These are phyloP conservation scores for Prinsepia uniflora DNA, from an alignment of 306 rosid genomes.

Conservation along the genomic window DNA sequence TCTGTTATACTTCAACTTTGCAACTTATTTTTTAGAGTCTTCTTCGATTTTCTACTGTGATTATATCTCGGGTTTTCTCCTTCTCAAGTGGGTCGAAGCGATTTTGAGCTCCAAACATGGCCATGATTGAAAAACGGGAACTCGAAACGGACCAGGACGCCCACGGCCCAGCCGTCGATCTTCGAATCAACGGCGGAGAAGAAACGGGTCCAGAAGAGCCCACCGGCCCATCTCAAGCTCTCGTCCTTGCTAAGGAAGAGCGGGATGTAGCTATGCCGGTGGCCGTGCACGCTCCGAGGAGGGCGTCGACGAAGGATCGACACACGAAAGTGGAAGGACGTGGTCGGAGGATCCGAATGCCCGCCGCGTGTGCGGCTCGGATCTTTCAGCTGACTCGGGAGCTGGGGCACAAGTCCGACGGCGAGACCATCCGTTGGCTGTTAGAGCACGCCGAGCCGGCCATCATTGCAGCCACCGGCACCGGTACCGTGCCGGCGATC, in stretches of 20 bases:
- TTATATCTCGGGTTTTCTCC: not conserved
- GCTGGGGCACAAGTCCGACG: constrained; percentile 83
- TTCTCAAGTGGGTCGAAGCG: not conserved
- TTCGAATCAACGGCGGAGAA: constrained; percentile 21
- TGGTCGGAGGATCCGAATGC: constrained; percentile 91
- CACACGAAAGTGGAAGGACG: constrained; percentile 84
- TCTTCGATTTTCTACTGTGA: not conserved
- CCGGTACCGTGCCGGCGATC: constrained; percentile 75
- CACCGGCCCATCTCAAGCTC: not conserved
- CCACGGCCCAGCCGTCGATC: constrained; percentile 20
- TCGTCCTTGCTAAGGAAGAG: constrained; percentile 44
- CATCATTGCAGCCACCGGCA: constrained; percentile 78
- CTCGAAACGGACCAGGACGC: constrained; percentile 11
- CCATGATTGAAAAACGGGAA: constrained; percentile 23
- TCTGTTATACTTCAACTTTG: not conserved
- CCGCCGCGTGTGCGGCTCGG: constrained; percentile 77
- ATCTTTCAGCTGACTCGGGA: constrained; percentile 80
- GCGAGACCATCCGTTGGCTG: constrained; percentile 85
- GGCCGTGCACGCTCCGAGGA: constrained; percentile 27
- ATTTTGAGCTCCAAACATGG: constrained; percentile 8
- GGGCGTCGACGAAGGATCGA: constrained; percentile 68
- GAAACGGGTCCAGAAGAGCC: not conserved
- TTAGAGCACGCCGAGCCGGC: constrained; percentile 75
- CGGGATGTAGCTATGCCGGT: constrained; percentile 31
- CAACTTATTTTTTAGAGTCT: not conserved